Evolutionary conservation across 2,329 filamentous ascomycete species (phyloP), one percentile per base, ranked within the genome.

Genomic region (Ophiostoma novo-ulmi): DNA sequence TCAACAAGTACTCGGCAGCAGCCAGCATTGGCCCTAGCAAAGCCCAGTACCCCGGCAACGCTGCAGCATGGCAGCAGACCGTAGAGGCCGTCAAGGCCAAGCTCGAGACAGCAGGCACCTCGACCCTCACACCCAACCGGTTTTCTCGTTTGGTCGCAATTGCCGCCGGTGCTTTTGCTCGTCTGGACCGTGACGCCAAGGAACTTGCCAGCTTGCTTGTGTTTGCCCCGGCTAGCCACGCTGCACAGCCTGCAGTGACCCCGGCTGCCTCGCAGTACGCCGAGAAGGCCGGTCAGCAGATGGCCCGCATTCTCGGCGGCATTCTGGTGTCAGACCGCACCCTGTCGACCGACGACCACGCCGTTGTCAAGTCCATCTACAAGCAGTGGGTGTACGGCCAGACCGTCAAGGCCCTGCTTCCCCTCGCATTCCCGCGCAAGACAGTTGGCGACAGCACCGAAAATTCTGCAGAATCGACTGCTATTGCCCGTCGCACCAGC

Each of bases 311-410:
- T 0, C 75, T 85, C 20, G 81, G 64, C 22, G 70, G 83, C 36
- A 77, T 80, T 68, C 75, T 85, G 10, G 79, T 84, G 61, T 78
- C 68, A 11, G 67, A 64, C 79, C 3, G 78, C 80, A 63, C 61
- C 8, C 77, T 85, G 1, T 77, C 76, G 20, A 77, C 80, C 66
- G 80, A 81, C 5, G 80, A 79, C 73, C 82, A 82, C 70, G 82
- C 82, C 4, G 73, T 81, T 1, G 77, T 83, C 41, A 82, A 81
- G 73, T 80, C 81, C 3, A 77, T 85, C 63, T 76, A 76, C 72
- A 76, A 75, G 71, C 85, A 86, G 71, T 84, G 83, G 76, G 77
- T 82, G 1, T 86, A 85, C 75, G 78, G 81, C 66, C 79, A 82
- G 67, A 76, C 85, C 8, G 80, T 80, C 35, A 80, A 80, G 73